Evolutionary conservation across 2,329 filamentous ascomycete genomes (phyloP), one percentile per base, ranked within the genome.

Genomic region (Cladorrhinum sp.): DNA sequence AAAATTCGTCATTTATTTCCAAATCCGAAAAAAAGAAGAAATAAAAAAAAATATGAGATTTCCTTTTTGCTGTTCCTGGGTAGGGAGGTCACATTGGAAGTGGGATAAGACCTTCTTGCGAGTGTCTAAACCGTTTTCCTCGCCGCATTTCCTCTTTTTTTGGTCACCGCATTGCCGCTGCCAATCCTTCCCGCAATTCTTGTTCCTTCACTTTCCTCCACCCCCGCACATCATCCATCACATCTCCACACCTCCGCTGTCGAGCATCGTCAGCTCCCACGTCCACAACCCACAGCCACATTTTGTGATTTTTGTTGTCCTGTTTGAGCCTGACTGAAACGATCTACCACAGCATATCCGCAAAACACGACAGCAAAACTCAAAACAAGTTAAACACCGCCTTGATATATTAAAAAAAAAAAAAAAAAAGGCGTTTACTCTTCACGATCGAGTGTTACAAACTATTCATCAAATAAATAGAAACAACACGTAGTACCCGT

Each of bases 141-240:
- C 30, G 21, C 55, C 61, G 58, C 39, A 51, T 60, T 60, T 58
- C 61, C 61, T 49, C 3, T 60, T 60, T 51, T 14, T 60, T 60
- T 51, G 8, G 58, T 26, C 61, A 58, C 55, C 58, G 58, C 58
- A 36, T 57, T 62, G 42, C 56, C 55, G 51, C 30, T 36, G 55
- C 21, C 33, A 18, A 18, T 18, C 28, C 28, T 30, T 49, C 30
- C 48, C 57, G 42, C 55, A 50, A 48, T 26, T 42, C 18, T 46
- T 16, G 18, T 16, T 21, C n/a, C 42, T 18, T 21, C 36, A 3
- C 14, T 4, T 14, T 16, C 36, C 6, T 10, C 42, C 18, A 18
- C 42, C 42, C 42, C 42, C 42, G 42, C 42, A 46, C 14, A 10
- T 36, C 14, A 36, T 36, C 28, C 18, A 53, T 30, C 30, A 8